Evolutionary conservation across 2,329 filamentous ascomycete species (phyloP).

Genomic region (Fusarium sp.): DNA sequence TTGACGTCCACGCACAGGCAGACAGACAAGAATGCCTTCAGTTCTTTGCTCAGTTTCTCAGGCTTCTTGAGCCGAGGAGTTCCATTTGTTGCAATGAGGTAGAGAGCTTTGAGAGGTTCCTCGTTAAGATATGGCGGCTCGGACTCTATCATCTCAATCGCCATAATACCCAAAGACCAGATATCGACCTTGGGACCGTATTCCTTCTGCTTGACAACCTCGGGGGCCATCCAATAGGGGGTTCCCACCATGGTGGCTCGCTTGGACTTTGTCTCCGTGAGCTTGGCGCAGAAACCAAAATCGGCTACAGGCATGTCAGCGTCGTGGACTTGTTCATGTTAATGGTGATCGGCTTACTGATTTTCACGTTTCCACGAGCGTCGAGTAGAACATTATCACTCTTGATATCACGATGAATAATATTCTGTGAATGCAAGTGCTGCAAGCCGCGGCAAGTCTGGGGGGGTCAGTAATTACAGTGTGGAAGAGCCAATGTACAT

Average conservation of each 20-base stretch:
- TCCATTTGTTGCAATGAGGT: conserved; percentile 97
- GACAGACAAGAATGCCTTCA: conserved; percentile 95
- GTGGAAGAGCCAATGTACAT: conserved; percentile 44
- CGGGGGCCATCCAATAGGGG: conserved; percentile 99
- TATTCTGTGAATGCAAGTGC: conserved; percentile 93
- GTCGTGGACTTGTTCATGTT: neutral
- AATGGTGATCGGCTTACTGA: conserved; percentile 70
- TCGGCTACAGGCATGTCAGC: conserved; percentile 69
- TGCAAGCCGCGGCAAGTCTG: conserved; percentile 95
- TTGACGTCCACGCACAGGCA: conserved; percentile 97
- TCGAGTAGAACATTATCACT: conserved; percentile 97
- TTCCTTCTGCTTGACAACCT: conserved; percentile 99
- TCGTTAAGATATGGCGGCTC: conserved; percentile 98
- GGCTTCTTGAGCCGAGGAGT: conserved; percentile 97
- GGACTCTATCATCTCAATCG: conserved; percentile 99
- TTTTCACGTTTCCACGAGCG: conserved; percentile 94
- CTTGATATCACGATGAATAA: conserved; percentile 99
- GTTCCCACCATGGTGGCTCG: conserved; percentile 99
- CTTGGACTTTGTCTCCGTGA: conserved; percentile 95
- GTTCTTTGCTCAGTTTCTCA: conserved; percentile 95
- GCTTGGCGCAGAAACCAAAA: conserved; percentile 98
- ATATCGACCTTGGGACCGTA: conserved; percentile 99
- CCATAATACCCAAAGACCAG: conserved; percentile 99
- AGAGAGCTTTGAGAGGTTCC: conserved; percentile 95
- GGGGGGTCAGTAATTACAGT: conserved; percentile 23